phyloP scores from a whole-genome alignment of 2,329 filamentous ascomycete species.

The Coniochaeta ligniaria region DNA sequence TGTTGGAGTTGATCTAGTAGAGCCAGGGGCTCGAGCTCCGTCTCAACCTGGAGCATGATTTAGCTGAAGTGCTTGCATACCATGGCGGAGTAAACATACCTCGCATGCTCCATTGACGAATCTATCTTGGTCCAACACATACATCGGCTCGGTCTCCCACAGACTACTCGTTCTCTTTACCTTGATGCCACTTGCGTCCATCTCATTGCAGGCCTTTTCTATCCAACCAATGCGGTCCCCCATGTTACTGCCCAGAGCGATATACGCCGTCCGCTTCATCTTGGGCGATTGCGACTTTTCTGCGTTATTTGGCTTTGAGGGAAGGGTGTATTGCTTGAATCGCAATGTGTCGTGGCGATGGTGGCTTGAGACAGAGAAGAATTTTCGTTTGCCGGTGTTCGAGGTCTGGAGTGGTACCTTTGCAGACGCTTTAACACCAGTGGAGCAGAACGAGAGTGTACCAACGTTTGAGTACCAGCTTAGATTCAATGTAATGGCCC shows the following conservation, averaged over 20 bases:
- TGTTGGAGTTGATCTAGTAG: conserved; percentile 75
- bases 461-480: not conserved
- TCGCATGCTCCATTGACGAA: conserved; percentile 93
- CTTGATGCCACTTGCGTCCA: conserved; percentile 65
- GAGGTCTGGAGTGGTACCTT: not conserved
- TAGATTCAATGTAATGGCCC: not conserved
- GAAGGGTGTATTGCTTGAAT: conserved; percentile 16
- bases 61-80: conserved; percentile 3
- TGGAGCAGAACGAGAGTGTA: not conserved
- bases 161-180: conserved; percentile 77
- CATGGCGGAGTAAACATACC: conserved; percentile 42
- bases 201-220: conserved; percentile 71
- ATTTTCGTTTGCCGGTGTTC: not conserved
- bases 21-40: conserved; percentile 63
- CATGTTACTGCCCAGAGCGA: conserved; percentile 89
- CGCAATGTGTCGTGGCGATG: conserved; percentile 2
- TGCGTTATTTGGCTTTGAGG: conserved; percentile 10
- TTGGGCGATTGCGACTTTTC: conserved; percentile 10
- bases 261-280: conserved; percentile 52
- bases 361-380: conserved; percentile 9
- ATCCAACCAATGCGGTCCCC: conserved; percentile 81
- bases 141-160: conserved; percentile 97
- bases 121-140: conserved; percentile 77
- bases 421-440: not conserved
- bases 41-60: conserved; percentile 59